Evolutionary conservation across 495 filamentous ascomycete species (phyloP).

Genomic region (Xylaria cubensis): DNA sequence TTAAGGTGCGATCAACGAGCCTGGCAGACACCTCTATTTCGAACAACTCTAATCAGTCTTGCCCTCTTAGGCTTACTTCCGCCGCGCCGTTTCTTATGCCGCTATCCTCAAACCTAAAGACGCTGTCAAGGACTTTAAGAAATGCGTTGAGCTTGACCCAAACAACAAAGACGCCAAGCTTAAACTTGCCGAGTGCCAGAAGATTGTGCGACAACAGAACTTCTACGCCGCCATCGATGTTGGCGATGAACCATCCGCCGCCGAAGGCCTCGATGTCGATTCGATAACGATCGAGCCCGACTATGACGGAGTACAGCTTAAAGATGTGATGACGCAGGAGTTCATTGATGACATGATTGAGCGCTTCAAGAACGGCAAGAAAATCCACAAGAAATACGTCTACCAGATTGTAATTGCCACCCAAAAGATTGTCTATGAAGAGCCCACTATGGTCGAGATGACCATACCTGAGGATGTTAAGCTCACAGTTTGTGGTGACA

Average conservation of each 20-base stretch:
- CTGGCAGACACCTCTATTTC: neutral
- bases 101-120: constrained; percentile 87
- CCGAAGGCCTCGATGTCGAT: constrained; percentile 88
- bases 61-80: constrained; percentile 81
- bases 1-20: constrained; percentile 66
- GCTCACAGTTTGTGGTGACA: constrained; percentile 96
- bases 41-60: constrained; percentile 5
- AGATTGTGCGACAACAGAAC: constrained; percentile 84
- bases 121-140: constrained; percentile 90
- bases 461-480: constrained; percentile 75
- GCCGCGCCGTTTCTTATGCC: constrained; percentile 87
- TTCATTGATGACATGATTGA: constrained; percentile 97
- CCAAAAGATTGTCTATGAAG: constrained; percentile 85
- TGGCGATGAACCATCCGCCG: constrained; percentile 85
- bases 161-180: constrained; percentile 87
- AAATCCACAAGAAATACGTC: constrained; percentile 93
- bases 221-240: constrained; percentile 97
- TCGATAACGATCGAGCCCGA: constrained; percentile 77
- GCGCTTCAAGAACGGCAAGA: constrained; percentile 95
- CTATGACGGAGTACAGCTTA: constrained; percentile 86
- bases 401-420: constrained; percentile 94
- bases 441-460: constrained; percentile 97
- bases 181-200: constrained; percentile 90
- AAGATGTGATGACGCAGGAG: constrained; percentile 87
- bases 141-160: constrained; percentile 85